Percentiles rank a stretch among this genome's conserved stretches.
These are phyloP conservation scores for Cyanophora paradoxa DNA, from an alignment of 78 protist genomes.

Conservation along the genomic window DNA sequence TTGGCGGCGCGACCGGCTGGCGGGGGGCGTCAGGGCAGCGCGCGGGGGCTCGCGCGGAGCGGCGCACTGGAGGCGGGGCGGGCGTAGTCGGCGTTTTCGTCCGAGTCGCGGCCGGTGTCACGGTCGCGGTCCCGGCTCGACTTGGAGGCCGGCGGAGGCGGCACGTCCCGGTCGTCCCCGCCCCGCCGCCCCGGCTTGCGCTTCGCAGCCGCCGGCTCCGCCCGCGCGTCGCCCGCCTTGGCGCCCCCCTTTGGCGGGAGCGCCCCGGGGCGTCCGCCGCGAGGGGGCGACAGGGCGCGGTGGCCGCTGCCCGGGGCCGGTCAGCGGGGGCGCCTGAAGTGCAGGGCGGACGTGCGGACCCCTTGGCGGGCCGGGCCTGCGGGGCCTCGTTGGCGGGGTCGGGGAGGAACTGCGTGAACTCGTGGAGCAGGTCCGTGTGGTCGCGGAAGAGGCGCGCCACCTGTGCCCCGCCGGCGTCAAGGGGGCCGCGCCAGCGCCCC, in stretches of 20 bases:
- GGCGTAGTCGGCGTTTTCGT: too few species aligned
- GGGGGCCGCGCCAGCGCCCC: conserved; percentile 21
- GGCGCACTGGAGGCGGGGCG: too few species aligned
- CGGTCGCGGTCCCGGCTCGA: too few species aligned
- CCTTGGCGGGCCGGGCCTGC: neutral
- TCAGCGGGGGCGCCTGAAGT: neutral
- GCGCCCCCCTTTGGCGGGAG: too few species aligned
- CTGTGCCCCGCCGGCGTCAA: neutral
- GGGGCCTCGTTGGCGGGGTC: conserved; percentile 30
- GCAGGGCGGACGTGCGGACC: neutral
- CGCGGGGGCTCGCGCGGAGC: too few species aligned
- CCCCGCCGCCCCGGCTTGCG: neutral
- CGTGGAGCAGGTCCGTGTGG: conserved; percentile 81
- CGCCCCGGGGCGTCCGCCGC: neutral
- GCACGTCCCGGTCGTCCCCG: too few species aligned
- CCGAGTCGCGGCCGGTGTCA: too few species aligned
- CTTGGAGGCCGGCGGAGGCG: too few species aligned
- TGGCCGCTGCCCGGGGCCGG: neutral
- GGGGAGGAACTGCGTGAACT: conserved; percentile 88
- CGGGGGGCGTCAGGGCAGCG: neutral
- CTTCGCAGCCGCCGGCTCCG: too few species aligned
- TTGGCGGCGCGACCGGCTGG: neutral
- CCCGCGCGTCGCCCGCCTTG: neutral
- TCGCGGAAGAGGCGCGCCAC: conserved; percentile 62
- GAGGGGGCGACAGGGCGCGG: neutral